A percentile compares a stretch with the other conserved stretches of the same genome.
phyloP scores from a whole-genome alignment of 2,329 filamentous ascomycete species.

The Aspergillus sp. region DNA sequence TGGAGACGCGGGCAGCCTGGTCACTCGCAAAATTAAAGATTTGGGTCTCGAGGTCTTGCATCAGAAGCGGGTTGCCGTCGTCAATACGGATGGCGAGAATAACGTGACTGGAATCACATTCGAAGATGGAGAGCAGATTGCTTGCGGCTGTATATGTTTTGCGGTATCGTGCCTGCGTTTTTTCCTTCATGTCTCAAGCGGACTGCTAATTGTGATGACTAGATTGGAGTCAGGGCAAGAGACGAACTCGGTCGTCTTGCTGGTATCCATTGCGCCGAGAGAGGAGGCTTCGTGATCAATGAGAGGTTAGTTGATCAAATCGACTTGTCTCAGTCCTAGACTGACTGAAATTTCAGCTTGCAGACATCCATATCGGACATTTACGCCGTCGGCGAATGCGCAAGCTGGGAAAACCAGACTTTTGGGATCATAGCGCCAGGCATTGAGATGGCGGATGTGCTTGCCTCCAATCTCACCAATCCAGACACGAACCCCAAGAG shows the following conservation, averaged over 20 bases:
- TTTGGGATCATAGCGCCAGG: slow-evolving; percentile 85
- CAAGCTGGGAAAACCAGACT: slow-evolving; percentile 77
- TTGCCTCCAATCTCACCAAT: slow-evolving; percentile 83
- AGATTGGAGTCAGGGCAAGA: slow-evolving; percentile 70
- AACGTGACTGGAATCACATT: slow-evolving; percentile 66
- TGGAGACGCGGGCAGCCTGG: slow-evolving; percentile 67
- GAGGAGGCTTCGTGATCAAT: slow-evolving; percentile 59
- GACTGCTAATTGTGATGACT: too few relatives aligned
- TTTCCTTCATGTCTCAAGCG: too few relatives aligned
- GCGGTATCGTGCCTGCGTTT: too few relatives aligned
- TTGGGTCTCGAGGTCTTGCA: slow-evolving; percentile 73
- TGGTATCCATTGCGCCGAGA: slow-evolving; percentile 61
- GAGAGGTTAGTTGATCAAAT: slow-evolving; percentile 21
- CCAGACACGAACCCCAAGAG: slow-evolving; percentile 57
- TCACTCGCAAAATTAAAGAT: slow-evolving; percentile 69
- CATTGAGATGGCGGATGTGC: slow-evolving; percentile 84
- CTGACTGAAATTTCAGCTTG: slow-evolving; percentile 34
- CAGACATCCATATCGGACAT: slow-evolving; percentile 62
- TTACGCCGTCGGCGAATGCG: slow-evolving; percentile 85
- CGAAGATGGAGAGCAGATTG: slow-evolving; percentile 68
- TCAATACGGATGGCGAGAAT: slow-evolving; percentile 59
- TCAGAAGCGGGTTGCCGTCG: slow-evolving; percentile 62
- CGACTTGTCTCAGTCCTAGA: neutral
- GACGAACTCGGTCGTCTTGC: slow-evolving; percentile 65
- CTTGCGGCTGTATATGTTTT: slow-evolving; percentile 77